Percentiles rank a stretch among this genome's conserved stretches.
These are phyloP conservation scores for Solanum chacoense DNA, from an alignment of 305 asterid genomes.

Conservation along the genomic window DNA sequence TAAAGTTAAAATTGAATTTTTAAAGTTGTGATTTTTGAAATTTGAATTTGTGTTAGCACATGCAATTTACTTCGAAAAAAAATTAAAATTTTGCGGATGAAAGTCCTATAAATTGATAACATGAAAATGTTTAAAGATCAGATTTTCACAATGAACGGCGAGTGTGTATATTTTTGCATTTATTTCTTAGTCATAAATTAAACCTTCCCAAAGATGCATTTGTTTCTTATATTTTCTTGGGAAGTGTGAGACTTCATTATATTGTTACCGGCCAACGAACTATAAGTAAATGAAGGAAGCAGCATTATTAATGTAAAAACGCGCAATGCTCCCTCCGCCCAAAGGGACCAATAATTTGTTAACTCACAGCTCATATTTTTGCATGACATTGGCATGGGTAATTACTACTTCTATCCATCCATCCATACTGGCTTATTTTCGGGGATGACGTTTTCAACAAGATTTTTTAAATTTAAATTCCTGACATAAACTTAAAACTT, in stretches of 20 bases:
- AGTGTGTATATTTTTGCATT: not conserved
- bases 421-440: not conserved
- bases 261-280: not conserved
- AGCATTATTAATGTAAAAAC: not conserved
- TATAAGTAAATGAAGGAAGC: not conserved
- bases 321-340: not conserved
- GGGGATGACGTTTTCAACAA: too few relatives aligned
- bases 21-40: not conserved
- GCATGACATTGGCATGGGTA: not conserved
- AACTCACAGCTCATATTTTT: not conserved
- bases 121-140: not conserved
- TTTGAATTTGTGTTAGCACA: not conserved
- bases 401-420: not conserved
- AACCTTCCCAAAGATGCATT: not conserved
- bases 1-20: not conserved
- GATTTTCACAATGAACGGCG: not conserved
- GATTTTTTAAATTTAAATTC: too few relatives aligned
- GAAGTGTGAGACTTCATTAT: not conserved
- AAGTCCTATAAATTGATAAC: not conserved
- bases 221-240: not conserved
- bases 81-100: not conserved
- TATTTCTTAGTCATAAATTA: not conserved
- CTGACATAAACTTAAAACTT: fast-evolving
- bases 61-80: not conserved
- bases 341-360: not conserved